These are phyloP conservation scores for Ogataea salicorniae DNA, from an alignment of 805 yeast genomes.

Conservation along the genomic window DNA sequence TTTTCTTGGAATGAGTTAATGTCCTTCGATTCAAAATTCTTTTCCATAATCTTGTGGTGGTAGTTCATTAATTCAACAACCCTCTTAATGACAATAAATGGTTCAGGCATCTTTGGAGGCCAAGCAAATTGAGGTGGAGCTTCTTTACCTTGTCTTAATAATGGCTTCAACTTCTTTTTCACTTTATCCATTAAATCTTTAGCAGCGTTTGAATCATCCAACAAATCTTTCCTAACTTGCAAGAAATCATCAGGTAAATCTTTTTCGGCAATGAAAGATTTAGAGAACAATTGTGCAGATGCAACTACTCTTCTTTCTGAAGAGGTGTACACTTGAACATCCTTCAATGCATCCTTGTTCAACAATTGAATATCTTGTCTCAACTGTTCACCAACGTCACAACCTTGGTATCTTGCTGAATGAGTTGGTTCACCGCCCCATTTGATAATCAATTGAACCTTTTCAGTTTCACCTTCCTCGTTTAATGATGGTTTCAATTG, in stretches of 20 bases:
- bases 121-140: slow-evolving; percentile 98
- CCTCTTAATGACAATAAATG: slow-evolving; percentile 86
- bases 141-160: slow-evolving; percentile 90
- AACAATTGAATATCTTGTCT: slow-evolving; percentile 86
- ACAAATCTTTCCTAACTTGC: slow-evolving; percentile 77
- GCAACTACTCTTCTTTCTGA: slow-evolving; percentile 94
- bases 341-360: slow-evolving; percentile 77
- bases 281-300: slow-evolving; percentile 81
- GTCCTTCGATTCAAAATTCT: slow-evolving; percentile 65
- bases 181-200: slow-evolving; percentile 97
- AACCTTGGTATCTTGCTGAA: slow-evolving; percentile 90
- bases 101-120: slow-evolving; percentile 99
- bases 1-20: slow-evolving; percentile 62
- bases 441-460: slow-evolving; percentile 90
- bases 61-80: slow-evolving; percentile 95
- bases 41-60: slow-evolving; percentile 77
- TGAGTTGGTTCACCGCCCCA: slow-evolving; percentile 99
- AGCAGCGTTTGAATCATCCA: slow-evolving; percentile 97
- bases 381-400: slow-evolving; percentile 92
- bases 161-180: slow-evolving; percentile 90
- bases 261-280: slow-evolving; percentile 65
- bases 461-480: slow-evolving; percentile 68
- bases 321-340: slow-evolving; percentile 82
- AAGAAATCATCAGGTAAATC: slow-evolving; percentile 73
- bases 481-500: slow-evolving; percentile 87